Base-by-base conservation (phyloP, 2,329 filamentous ascomycete species). In the Cadophora sp. region DNA sequence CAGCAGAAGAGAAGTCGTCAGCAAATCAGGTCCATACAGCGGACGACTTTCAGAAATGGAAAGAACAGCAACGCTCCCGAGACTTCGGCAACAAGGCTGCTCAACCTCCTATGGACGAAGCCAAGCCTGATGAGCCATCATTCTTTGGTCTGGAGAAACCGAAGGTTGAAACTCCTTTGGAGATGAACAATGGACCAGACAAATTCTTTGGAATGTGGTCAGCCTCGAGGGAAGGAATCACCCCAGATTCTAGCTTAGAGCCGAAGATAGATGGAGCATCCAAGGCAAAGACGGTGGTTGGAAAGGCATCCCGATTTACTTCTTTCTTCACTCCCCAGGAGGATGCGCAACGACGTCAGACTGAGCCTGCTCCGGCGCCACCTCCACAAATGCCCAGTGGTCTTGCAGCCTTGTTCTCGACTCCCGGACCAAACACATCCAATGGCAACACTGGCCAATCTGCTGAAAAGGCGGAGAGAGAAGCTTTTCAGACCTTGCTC, bases 31-130 rank as follows among this genome's bases (percentile, higher is more conserved):
- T 85, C 5, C 91, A 93, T 75, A 97, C 94, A 0, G 91, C 93
- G 75, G 94, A 97, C 76, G 94, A 97, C 73, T 97, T 97, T 79
- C 91, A 97, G 81, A 92, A 92, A 73, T 97, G 95, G 89, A 97
- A 97, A 85, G 93, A 97, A 74, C 87, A 86, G 71, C 97, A 97
- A 93, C 69, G 72, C 68, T 73, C 70, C 53, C 76, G 76, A 63
- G 62, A 58, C 11, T 12, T 59, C 11, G 56, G 53, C 2, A 74
- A 77, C 51, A 77, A 73, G 50, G 65, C 72, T 65, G 64, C 60
- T 40, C 76, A 76, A 62, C 69, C 74, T 14, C 68, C 76, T 43
- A 73, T 75, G 12, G 79, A 81, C 29, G 82, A 84, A 67, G 74
- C 74, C 56, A 77, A 77, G 60, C 76, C 78, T n/a, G 67, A 79